Percentiles rank a stretch among this genome's conserved stretches.
Conservation (phyloP, 2,329 filamentous ascomycete species). For the Scedosporium dehoogii region DNA sequence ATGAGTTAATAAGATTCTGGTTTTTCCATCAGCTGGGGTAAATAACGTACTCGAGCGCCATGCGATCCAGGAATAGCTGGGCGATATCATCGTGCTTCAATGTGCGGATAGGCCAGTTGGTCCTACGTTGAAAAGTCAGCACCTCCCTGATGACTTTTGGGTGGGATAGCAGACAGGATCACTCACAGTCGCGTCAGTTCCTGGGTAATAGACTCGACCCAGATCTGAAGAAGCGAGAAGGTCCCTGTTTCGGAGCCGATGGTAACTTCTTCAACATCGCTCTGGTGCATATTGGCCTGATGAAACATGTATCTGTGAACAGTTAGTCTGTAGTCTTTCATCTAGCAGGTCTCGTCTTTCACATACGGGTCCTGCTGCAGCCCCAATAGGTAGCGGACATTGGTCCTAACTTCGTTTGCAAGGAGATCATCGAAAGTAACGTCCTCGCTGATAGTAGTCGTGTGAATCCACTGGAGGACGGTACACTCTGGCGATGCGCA, state of each 20-base stretch:
- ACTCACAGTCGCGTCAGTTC: conserved; percentile 38
- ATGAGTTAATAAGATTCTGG: background rate
- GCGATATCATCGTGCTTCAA: conserved; percentile 35
- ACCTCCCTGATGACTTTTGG: background rate
- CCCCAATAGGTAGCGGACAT: conserved; percentile 45
- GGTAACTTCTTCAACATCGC: conserved; percentile 33
- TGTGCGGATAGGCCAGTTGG: conserved; percentile 15
- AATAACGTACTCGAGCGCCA: conserved; percentile 31
- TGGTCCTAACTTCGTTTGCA: conserved; percentile 37
- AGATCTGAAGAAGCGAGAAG: conserved; percentile 45
- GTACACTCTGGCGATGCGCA: conserved; percentile 48
- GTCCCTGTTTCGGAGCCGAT: conserved; percentile 36
- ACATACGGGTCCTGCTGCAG: conserved; percentile 40
- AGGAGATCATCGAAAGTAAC: conserved; percentile 44
- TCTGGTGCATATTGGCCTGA: conserved; percentile 48
- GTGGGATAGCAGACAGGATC: no score
- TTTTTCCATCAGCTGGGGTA: background rate
- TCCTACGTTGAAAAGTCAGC: conserved; percentile 1
- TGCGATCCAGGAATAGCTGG: conserved; percentile 39
- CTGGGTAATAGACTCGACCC: conserved; percentile 43
- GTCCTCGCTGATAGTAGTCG: conserved; percentile 39
- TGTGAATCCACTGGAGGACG: conserved; percentile 50
- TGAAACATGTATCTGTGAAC: conserved; percentile 45
- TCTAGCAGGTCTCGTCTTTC: background rate
- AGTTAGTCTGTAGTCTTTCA: background rate